Percentiles rank a stretch among this genome's conserved stretches.
phyloP scores from a whole-genome alignment of 495 filamentous ascomycete species.

The Neurospora discreta region DNA sequence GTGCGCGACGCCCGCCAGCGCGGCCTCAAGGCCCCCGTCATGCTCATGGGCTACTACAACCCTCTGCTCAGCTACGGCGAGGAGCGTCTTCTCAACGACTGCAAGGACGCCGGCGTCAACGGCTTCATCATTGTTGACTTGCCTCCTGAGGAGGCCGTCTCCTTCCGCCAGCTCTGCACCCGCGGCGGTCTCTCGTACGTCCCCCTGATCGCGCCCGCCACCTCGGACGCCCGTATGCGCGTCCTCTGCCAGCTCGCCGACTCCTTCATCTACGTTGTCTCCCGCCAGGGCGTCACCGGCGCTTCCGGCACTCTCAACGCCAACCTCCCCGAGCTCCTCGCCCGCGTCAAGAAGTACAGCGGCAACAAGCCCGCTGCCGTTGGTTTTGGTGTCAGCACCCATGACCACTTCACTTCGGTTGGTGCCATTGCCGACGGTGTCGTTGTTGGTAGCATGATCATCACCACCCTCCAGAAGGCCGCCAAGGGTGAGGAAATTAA shows the following conservation, averaged over 20 bases:
- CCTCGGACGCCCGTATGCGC: conserved; percentile 87
- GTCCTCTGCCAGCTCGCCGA: conserved; percentile 93
- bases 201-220: conserved; percentile 87
- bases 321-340: conserved; percentile 68
- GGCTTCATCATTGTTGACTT: conserved; percentile 97
- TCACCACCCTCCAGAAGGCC: conserved; percentile 66
- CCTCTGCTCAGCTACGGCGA: conserved; percentile 88
- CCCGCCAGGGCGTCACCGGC: conserved; percentile 93
- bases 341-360: conserved; percentile 84
- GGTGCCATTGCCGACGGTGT: conserved; percentile 81
- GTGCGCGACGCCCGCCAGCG: conserved; percentile 62
- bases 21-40: conserved; percentile 68
- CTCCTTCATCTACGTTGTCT: conserved; percentile 98
- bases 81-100: conserved; percentile 74
- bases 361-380: conserved; percentile 81
- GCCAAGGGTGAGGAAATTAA: conserved; percentile 57
- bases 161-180: conserved; percentile 77
- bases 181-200: conserved; percentile 80
- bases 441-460: conserved; percentile 92
- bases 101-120: conserved; percentile 77
- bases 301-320: conserved; percentile 71
- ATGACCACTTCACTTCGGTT: conserved; percentile 84
- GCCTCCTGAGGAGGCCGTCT: conserved; percentile 91
- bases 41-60: conserved; percentile 99
- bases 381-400: conserved; percentile 91